Percentiles rank a stretch among this genome's conserved stretches.
Conservation (phyloP, 192 early-diverging fungal genomes). For the Mycoemilia scoparia region DNA sequence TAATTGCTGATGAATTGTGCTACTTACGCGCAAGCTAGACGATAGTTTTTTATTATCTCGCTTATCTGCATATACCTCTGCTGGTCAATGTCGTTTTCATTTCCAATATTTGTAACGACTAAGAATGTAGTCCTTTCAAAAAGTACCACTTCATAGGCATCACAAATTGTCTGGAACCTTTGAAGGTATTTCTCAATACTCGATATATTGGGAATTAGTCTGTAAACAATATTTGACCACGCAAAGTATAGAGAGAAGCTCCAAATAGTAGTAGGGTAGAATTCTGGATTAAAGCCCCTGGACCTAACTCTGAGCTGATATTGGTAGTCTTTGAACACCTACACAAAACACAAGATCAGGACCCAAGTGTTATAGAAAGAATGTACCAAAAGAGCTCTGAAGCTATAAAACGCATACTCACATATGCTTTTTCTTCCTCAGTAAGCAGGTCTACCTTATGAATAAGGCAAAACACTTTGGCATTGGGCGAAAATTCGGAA, state of each 20-base stretch:
- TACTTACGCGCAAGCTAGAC: constrained; percentile 5
- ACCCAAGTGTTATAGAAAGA: not conserved
- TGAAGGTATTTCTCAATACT: constrained; percentile 58
- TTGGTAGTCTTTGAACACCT: constrained; percentile 11
- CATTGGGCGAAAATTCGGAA: constrained; percentile 60
- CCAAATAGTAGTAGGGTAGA: constrained; percentile 21
- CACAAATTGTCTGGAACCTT: constrained; percentile 64
- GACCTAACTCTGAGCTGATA: constrained; percentile 12
- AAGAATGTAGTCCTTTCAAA: constrained; percentile 93
- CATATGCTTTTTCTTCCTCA: constrained; percentile 46
- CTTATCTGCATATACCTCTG: constrained; percentile 17
- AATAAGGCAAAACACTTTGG: constrained; percentile 86
- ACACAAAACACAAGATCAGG: constrained; percentile 3
- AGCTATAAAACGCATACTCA: constrained; percentile 14
- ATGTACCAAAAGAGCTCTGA: constrained; percentile 1
- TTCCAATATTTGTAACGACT: constrained; percentile 47
- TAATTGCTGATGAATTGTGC: not conserved
- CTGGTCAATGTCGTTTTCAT: not conserved
- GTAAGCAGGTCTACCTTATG: constrained; percentile 96
- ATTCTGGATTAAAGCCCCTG: constrained; percentile 6
- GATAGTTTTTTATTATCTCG: constrained; percentile 23
- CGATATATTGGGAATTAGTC: constrained; percentile 83
- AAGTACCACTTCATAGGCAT: constrained; percentile 85
- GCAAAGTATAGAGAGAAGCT: constrained; percentile 37
- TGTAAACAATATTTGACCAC: constrained; percentile 94